phyloP scores from a whole-genome alignment of 2,329 filamentous ascomycete species.

The Chalaropsis thielavioides region DNA sequence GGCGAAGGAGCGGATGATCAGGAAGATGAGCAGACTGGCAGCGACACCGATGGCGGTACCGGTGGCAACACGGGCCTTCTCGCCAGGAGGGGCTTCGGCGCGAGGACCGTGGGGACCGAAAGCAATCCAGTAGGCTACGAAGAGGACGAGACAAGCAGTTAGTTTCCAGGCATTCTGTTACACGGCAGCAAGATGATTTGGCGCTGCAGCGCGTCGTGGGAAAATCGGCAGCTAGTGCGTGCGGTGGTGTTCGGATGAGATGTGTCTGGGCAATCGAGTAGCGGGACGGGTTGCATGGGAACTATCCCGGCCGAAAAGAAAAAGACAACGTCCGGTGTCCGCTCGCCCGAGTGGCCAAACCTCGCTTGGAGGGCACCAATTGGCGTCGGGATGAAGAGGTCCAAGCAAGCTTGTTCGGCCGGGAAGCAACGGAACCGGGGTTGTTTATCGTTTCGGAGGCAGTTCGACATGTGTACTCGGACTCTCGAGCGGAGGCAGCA shows the following conservation, averaged over 20 bases:
- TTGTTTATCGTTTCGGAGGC: not conserved
- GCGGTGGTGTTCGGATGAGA: not conserved
- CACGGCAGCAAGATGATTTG: not conserved
- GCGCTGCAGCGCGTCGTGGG: not conserved
- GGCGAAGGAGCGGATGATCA: constrained; percentile 54
- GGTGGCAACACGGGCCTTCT: constrained; percentile 62
- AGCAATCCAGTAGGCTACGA: constrained; percentile 90
- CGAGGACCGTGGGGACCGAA: constrained; percentile 95
- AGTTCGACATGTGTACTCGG: constrained; percentile 1
- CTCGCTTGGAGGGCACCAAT: not conserved
- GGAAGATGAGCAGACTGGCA: constrained; percentile 58
- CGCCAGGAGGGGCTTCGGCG: constrained; percentile 66
- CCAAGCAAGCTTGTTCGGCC: not conserved
- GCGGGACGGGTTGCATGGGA: not conserved
- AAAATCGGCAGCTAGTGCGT: not conserved
- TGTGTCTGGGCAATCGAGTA: not conserved
- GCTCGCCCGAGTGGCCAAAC: not conserved
- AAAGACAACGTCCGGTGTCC: not conserved
- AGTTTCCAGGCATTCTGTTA: not conserved
- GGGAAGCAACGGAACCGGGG: not conserved
- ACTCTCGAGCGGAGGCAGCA: not conserved
- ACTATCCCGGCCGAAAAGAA: not conserved
- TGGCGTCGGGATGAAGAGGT: not conserved
- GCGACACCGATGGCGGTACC: constrained; percentile 56
- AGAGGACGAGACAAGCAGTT: not conserved